A percentile compares a stretch with the other conserved stretches of the same genome.
These are phyloP conservation scores for Lyophyllum semitale DNA, from an alignment of 768 basidiomycete species.

Conservation along the genomic window DNA sequence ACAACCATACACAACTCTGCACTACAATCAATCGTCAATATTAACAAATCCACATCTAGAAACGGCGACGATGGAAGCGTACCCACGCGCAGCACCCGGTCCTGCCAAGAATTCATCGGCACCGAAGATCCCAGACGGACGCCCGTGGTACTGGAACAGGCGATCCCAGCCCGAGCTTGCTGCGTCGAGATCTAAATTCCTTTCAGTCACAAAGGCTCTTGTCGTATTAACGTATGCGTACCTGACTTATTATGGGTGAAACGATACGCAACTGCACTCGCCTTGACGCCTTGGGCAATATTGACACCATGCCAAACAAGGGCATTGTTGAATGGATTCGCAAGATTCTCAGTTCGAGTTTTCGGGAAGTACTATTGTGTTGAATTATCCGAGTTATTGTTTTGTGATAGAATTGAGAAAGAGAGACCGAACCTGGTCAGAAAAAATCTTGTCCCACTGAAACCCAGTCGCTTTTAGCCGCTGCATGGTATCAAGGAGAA, in stretches of 20 bases:
- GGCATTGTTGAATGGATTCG: constrained; percentile 3
- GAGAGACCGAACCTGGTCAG: constrained; percentile 2
- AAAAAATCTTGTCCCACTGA: constrained; percentile 53
- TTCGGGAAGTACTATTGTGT: constrained; percentile 1
- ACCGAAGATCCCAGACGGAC: constrained; percentile 51
- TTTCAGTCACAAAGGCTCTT: not conserved
- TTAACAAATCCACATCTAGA: constrained; percentile 9
- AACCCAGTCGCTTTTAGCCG: constrained; percentile 48
- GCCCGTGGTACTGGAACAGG: constrained; percentile 56
- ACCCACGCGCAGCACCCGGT: constrained; percentile 50
- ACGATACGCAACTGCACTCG: constrained; percentile 49
- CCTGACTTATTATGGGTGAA: constrained; percentile 55
- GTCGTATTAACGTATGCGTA: constrained; percentile 13
- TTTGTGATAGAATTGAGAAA: not conserved
- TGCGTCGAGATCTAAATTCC: constrained; percentile 39
- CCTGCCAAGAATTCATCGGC: constrained; percentile 58
- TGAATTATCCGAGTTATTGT: no score
- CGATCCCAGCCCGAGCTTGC: constrained; percentile 53
- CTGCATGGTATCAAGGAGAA: constrained; percentile 54
- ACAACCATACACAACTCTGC: not conserved
- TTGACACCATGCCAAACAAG: constrained; percentile 51
- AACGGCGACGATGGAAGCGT: constrained; percentile 3
- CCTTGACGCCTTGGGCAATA: constrained; percentile 56
- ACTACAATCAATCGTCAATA: not conserved
- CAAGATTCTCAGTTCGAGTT: not conserved